Conservation (phyloP, 2,329 filamentous ascomycete genomes). For the Penicillium olsonii region DNA sequence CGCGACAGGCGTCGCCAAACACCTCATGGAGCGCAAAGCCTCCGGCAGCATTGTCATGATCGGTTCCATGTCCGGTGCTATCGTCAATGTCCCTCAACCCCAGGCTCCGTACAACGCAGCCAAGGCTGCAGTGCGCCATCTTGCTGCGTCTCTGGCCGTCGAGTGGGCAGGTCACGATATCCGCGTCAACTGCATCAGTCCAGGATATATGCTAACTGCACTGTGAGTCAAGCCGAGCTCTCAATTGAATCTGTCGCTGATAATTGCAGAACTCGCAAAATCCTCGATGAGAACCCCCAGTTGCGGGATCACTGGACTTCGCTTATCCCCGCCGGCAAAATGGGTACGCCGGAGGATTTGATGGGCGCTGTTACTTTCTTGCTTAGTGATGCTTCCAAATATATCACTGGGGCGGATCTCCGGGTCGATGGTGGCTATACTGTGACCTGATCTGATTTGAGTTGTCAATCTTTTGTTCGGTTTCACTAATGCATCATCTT, state of each 20-base stretch:
- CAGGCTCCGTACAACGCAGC: slow-evolving; percentile 91
- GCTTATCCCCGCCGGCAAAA: slow-evolving; percentile 88
- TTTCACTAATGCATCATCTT: slow-evolving; percentile 8
- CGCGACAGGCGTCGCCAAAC: slow-evolving; percentile 78
- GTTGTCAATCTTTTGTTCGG: not conserved
- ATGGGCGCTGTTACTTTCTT: slow-evolving; percentile 92
- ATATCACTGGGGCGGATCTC: slow-evolving; percentile 74
- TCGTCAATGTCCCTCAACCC: slow-evolving; percentile 94
- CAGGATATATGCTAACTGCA: slow-evolving; percentile 94
- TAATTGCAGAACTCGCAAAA: slow-evolving; percentile 75
- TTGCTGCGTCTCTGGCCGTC: slow-evolving; percentile 83
- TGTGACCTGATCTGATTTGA: slow-evolving; percentile 61
- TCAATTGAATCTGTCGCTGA: not conserved
- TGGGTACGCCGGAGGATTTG: slow-evolving; percentile 87
- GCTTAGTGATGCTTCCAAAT: slow-evolving; percentile 74
- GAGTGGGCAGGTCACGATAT: slow-evolving; percentile 90
- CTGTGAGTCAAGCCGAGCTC: slow-evolving; percentile 59
- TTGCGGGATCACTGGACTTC: slow-evolving; percentile 89
- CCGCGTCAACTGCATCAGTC: slow-evolving; percentile 91
- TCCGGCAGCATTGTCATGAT: slow-evolving; percentile 90
- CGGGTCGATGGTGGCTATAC: slow-evolving; percentile 88
- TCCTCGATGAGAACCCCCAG: slow-evolving; percentile 88
- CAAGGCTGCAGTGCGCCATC: slow-evolving; percentile 87
- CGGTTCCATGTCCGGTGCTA: slow-evolving; percentile 89
- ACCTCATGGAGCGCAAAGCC: slow-evolving; percentile 78